Conservation (phyloP, 768 basidiomycete species). For the Naganishia onofrii region DNA sequence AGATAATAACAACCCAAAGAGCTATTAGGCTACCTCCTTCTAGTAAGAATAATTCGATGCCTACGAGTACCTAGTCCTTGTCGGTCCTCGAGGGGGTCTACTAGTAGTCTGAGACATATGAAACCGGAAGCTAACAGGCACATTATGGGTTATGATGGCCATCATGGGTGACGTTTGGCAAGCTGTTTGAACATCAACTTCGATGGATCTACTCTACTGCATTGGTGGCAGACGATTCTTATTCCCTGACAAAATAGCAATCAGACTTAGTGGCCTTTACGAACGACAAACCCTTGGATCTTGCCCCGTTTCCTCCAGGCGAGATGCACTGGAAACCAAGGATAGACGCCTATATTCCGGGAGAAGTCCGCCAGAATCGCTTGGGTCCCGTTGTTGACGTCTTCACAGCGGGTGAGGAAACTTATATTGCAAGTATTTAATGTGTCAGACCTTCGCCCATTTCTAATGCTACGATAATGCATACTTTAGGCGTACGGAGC, state of each 20-base stretch:
- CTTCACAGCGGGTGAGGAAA: not conserved
- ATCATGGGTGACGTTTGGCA: not conserved
- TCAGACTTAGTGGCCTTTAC: too few species aligned
- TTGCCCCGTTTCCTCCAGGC: not conserved
- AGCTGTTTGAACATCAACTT: too few species aligned
- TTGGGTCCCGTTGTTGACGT: conserved; percentile 13
- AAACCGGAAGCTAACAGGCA: not conserved
- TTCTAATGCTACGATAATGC: not conserved
- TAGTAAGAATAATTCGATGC: too few species aligned
- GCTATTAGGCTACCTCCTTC: too few species aligned
- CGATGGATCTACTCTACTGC: too few species aligned
- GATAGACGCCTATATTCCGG: conserved; percentile 11
- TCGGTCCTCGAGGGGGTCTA: not conserved
- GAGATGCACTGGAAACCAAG: conserved; percentile 17
- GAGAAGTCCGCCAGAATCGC: conserved; percentile 11
- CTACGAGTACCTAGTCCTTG: not conserved
- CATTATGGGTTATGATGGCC: too few species aligned
- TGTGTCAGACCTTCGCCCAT: too few species aligned
- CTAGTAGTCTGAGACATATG: not conserved
- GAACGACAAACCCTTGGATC: not conserved
- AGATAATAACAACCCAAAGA: too few species aligned
- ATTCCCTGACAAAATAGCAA: too few species aligned
- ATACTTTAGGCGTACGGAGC: conserved; percentile 6
- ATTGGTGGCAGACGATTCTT: too few species aligned
- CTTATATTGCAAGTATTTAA: not conserved